These are phyloP conservation scores for Smittium culicis DNA, from an alignment of 371 early-diverging fungal species.

Conservation along the genomic window DNA sequence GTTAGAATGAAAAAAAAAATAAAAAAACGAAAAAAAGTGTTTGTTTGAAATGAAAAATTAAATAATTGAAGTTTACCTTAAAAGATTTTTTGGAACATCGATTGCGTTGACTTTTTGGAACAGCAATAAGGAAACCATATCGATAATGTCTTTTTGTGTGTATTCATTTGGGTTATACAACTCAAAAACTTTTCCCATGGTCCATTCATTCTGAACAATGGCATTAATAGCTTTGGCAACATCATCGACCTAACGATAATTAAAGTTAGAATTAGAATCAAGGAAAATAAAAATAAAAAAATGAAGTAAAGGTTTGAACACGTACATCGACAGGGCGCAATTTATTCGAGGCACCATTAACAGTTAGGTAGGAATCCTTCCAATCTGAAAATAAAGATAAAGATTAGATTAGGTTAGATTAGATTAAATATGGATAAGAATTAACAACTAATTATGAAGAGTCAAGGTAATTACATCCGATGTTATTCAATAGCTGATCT, in stretches of 20 bases:
- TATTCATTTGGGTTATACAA: conserved; percentile 74
- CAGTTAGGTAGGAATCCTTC: conserved; percentile 39
- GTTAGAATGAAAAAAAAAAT: too few relatives aligned
- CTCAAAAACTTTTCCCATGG: conserved; percentile 76
- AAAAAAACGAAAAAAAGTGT: too few relatives aligned
- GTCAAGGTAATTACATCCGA: conserved; percentile 44
- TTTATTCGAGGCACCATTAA: conserved; percentile 57
- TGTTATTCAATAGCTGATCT: conserved; percentile 81
- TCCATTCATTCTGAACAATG: conserved; percentile 53
- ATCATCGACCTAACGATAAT: conserved; percentile 74
- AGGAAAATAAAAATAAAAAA: background rate
- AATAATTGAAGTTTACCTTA: too few relatives aligned
- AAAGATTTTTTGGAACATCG: conserved; percentile 51
- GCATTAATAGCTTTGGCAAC: conserved; percentile 70
- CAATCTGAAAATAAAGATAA: conserved; percentile 6
- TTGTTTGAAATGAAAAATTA: too few relatives aligned
- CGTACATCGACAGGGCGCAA: conserved; percentile 56
- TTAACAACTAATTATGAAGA: too few relatives aligned
- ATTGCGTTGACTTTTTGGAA: conserved; percentile 45
- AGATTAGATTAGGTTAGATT: background rate
- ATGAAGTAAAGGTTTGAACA: conserved; percentile 36
- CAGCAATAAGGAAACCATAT: conserved; percentile 57
- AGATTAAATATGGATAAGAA: too few relatives aligned
- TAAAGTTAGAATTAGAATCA: background rate
- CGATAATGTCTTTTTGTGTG: conserved; percentile 50